A percentile compares a stretch with the other conserved stretches of the same genome.
Conservation (phyloP, 1,284 basidiomycete species). For the Golubevia pallescens region DNA sequence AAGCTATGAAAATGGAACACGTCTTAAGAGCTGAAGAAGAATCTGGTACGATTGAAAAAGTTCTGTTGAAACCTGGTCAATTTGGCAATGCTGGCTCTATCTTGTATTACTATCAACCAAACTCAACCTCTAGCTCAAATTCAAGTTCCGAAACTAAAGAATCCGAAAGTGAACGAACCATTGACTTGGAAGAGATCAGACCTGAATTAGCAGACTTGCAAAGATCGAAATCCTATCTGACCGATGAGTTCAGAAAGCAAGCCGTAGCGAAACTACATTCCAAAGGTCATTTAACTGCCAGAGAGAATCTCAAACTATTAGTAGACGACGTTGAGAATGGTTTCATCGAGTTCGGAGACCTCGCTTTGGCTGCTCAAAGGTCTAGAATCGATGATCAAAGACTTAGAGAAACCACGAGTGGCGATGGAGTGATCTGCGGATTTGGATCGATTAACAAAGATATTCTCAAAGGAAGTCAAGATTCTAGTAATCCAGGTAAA, state of each 20-base stretch:
- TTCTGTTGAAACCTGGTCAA: constrained; percentile 14
- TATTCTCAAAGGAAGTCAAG: constrained; percentile 5
- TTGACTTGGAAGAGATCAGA: constrained; percentile 14
- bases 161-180: background rate
- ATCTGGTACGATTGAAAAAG: constrained; percentile 9
- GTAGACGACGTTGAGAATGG: constrained; percentile 19
- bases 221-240: constrained; percentile 5
- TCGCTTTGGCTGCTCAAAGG: constrained; percentile 26
- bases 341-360: constrained; percentile 32
- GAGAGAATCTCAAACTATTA: constrained; percentile 29
- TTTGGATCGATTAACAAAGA: constrained; percentile 21
- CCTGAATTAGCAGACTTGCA: constrained; percentile 22
- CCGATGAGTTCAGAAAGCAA: constrained; percentile 12
- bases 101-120: constrained; percentile 15
- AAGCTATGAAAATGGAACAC: constrained; percentile 12
- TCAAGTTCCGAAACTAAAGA: background rate
- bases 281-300: constrained; percentile 25
- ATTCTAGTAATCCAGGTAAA: background rate
- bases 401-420: constrained; percentile 19
- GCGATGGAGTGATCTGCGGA: constrained; percentile 38
- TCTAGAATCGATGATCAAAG: constrained; percentile 4
- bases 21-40: constrained; percentile 3
- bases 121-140: background rate
- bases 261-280: constrained; percentile 25
- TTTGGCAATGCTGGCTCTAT: constrained; percentile 15